phyloP scores from a whole-genome alignment of 352 stramenopile genomes.

The Globisporangium mamillatum region DNA sequence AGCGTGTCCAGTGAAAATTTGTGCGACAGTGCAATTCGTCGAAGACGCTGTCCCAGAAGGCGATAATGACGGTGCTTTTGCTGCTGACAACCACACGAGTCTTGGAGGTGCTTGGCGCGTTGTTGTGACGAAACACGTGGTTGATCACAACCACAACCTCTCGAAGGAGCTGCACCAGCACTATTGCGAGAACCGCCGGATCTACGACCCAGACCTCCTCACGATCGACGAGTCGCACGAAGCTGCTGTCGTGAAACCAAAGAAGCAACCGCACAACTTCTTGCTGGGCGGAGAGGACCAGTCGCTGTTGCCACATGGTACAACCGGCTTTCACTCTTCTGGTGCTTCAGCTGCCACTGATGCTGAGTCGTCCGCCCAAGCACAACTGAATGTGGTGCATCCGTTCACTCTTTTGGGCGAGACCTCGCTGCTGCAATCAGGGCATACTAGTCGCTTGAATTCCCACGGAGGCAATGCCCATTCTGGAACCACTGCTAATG shows the following conservation, averaged over 20 bases:
- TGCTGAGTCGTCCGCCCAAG: neutral
- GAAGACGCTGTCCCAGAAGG: slow-evolving; percentile 6
- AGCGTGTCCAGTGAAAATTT: slow-evolving; percentile 74
- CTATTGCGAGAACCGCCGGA: slow-evolving; percentile 75
- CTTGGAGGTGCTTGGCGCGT: slow-evolving; percentile 45
- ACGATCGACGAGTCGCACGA: slow-evolving; percentile 48
- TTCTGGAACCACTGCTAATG: neutral
- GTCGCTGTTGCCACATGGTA: neutral
- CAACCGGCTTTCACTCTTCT: neutral
- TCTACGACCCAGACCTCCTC: slow-evolving; percentile 72
- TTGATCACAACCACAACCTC: slow-evolving; percentile 82
- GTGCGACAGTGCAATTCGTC: slow-evolving; percentile 64
- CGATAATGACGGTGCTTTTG: neutral
- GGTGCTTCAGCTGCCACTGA: neutral
- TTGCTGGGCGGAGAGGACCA: slow-evolving; percentile 1
- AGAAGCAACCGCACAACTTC: slow-evolving; percentile 11
- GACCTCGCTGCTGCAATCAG: slow-evolving; percentile 1
- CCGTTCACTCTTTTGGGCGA: neutral
- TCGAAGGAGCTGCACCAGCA: slow-evolving; percentile 69
- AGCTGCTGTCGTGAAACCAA: slow-evolving; percentile 25
- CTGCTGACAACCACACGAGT: neutral
- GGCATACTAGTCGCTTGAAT: neutral
- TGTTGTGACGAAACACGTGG: slow-evolving; percentile 71
- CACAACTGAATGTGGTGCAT: neutral
- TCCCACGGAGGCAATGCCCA: neutral